Evolutionary conservation across 441 rosid genomes (phyloP).

Genomic region (Populus hybrid): DNA sequence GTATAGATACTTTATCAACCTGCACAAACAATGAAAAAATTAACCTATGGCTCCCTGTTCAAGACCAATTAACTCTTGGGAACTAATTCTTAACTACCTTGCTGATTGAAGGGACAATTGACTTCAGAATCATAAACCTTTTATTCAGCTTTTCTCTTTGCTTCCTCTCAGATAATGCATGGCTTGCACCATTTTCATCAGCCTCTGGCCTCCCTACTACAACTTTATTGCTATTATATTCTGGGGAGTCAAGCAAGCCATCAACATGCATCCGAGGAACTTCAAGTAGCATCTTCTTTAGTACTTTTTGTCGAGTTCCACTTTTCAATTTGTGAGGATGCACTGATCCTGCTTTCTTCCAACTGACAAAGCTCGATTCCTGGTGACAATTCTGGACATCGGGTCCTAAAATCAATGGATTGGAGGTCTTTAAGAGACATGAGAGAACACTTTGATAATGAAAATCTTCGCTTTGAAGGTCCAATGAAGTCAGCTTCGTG

Average conservation of each 20-base stretch:
- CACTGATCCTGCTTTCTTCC: constrained; percentile 47
- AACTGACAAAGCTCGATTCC: constrained; percentile 60
- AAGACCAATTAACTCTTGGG: neutral
- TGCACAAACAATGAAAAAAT: constrained; percentile 32
- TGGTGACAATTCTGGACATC: constrained; percentile 40
- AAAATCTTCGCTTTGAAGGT: constrained; percentile 41
- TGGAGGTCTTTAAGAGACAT: constrained; percentile 56
- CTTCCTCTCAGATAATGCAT: constrained; percentile 44
- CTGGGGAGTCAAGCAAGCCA: constrained; percentile 34
- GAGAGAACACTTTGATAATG: constrained; percentile 78
- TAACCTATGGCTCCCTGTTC: neutral
- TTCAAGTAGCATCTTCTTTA: constrained; percentile 72
- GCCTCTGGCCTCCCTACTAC: constrained; percentile 46
- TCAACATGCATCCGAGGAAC: constrained; percentile 61
- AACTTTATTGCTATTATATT: constrained; percentile 30
- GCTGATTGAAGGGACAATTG: constrained; percentile 63
- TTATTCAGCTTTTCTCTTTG: constrained; percentile 55
- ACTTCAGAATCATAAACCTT: constrained; percentile 52
- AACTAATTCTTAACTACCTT: constrained; percentile 46
- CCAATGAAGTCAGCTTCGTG: constrained; percentile 32
- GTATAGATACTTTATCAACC: constrained; percentile 74
- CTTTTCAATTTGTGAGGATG: constrained; percentile 22
- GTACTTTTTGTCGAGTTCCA: constrained; percentile 40
- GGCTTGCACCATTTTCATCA: constrained; percentile 46
- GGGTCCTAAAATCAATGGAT: constrained; percentile 54